Evolutionary conservation across 352 stramenopile species (phyloP).

Genomic region (Blastocystis sp.): DNA sequence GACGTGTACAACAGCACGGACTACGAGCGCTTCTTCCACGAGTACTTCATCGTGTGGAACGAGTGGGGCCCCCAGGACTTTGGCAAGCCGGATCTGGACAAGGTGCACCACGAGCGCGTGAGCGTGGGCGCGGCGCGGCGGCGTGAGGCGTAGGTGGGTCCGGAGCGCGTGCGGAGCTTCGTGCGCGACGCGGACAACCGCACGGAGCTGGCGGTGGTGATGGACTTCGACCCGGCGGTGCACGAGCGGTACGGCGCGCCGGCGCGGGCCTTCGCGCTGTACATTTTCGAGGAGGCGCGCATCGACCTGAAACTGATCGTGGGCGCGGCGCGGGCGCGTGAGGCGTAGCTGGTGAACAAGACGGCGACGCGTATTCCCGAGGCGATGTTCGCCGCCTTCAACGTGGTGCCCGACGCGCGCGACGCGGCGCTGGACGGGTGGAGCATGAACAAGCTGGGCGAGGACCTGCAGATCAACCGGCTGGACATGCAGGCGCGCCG

Average conservation of each 20-base stretch:
- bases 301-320: slow-evolving; percentile 38
- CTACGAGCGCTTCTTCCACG: slow-evolving; percentile 60
- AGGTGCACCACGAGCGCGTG: slow-evolving; percentile 13
- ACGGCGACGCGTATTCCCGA: slow-evolving; percentile 68
- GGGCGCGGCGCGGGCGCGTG: background rate
- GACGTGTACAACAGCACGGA: slow-evolving; percentile 57
- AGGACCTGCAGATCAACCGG: slow-evolving; percentile 41
- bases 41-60: slow-evolving; percentile 70
- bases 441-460: slow-evolving; percentile 60
- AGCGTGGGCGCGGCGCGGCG: background rate
- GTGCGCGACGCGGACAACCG: background rate
- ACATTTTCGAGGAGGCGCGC: background rate
- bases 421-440: slow-evolving; percentile 34
- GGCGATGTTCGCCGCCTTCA: slow-evolving; percentile 54
- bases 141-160: background rate
- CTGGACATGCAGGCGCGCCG: slow-evolving; percentile 53
- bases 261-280: background rate
- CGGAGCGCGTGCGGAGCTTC: background rate
- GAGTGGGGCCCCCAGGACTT: slow-evolving; percentile 69
- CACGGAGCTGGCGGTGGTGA: slow-evolving; percentile 11
- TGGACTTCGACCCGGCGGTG: slow-evolving; percentile 25
- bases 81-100: slow-evolving; percentile 61
- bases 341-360: slow-evolving; percentile 50
- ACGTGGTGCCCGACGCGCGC: slow-evolving; percentile 29
- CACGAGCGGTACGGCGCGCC: slow-evolving; percentile 36